A percentile compares a stretch with the other conserved stretches of the same genome.
phyloP scores from a whole-genome alignment of 495 filamentous ascomycete species.

The Trypethelium eluteriae region DNA sequence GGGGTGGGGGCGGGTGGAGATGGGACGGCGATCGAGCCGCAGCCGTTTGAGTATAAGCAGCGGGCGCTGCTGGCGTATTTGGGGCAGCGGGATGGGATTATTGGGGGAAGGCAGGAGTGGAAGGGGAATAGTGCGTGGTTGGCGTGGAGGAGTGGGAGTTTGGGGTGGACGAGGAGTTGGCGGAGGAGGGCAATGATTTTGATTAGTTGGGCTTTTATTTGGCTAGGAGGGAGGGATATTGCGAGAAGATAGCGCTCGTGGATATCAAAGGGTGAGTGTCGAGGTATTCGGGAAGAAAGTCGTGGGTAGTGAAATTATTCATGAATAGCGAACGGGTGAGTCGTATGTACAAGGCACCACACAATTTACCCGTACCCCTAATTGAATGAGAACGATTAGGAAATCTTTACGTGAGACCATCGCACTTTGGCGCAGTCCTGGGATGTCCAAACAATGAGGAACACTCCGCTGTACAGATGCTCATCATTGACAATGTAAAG shows the following conservation, averaged over 20 bases:
- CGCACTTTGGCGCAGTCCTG: too few relatives aligned
- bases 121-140: conserved; percentile 27
- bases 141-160: conserved; percentile 27
- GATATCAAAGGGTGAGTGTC: too few relatives aligned
- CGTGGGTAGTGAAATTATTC: too few relatives aligned
- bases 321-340: too few relatives aligned
- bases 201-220: conserved; percentile 24
- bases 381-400: too few relatives aligned
- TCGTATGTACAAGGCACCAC: too few relatives aligned
- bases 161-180: conserved; percentile 31
- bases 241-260: not conserved
- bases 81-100: conserved; percentile 24
- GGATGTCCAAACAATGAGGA: too few relatives aligned
- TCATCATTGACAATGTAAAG: too few relatives aligned
- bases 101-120: conserved; percentile 24
- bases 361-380: too few relatives aligned
- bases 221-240: conserved; percentile 21
- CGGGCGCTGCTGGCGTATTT: conserved; percentile 19
- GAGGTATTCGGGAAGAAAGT: not conserved
- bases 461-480: too few relatives aligned
- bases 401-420: too few relatives aligned
- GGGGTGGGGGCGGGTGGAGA: not conserved
- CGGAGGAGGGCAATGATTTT: conserved; percentile 24
- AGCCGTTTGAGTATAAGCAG: conserved; percentile 22
- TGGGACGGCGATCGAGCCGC: not conserved